Evolutionary conservation across 352 stramenopile species (phyloP).

Genomic region (Lagenidium giganteum): DNA sequence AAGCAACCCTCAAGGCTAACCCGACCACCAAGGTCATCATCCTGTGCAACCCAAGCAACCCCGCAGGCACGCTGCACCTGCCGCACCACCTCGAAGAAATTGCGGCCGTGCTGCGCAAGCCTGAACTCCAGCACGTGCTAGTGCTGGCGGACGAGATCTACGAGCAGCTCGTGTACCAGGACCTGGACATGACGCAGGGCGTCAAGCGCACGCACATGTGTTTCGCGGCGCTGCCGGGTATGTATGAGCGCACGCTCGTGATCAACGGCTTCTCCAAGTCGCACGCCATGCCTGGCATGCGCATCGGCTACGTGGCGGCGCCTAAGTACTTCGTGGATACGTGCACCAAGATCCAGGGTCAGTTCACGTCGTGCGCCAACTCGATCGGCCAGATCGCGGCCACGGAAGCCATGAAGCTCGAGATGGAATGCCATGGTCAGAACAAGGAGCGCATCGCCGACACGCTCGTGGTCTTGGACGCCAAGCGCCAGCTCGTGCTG

Average conservation of each 20-base stretch:
- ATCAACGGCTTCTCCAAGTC: slow-evolving; percentile 97
- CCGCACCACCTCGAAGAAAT: slow-evolving; percentile 21
- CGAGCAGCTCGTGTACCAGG: slow-evolving; percentile 89
- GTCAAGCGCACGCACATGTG: slow-evolving; percentile 54
- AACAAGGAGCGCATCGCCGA: slow-evolving; percentile 47
- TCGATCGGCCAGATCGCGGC: slow-evolving; percentile 91
- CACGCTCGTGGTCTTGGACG: slow-evolving; percentile 48
- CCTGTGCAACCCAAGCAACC: slow-evolving; percentile 97
- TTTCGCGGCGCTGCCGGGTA: slow-evolving; percentile 67
- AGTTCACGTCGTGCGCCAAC: slow-evolving; percentile 94
- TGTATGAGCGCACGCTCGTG: slow-evolving; percentile 91
- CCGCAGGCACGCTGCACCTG: slow-evolving; percentile 80
- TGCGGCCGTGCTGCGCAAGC: slow-evolving; percentile 23
- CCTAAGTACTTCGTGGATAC: slow-evolving; percentile 81
- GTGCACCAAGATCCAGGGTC: slow-evolving; percentile 91
- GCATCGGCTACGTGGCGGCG: slow-evolving; percentile 90
- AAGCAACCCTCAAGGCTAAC: slow-evolving; percentile 61
- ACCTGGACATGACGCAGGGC: slow-evolving; percentile 39
- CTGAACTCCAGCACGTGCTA: slow-evolving; percentile 41
- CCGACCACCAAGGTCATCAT: slow-evolving; percentile 88
- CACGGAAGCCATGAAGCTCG: slow-evolving; percentile 84
- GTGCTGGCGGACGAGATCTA: slow-evolving; percentile 93
- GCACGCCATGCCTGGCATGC: slow-evolving; percentile 95
- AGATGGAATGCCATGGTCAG: slow-evolving; percentile 56
- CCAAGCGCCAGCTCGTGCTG: slow-evolving; percentile 91